phyloP scores from a whole-genome alignment of 108 stramenopile genomes.

The Schizochytrium sp. region DNA sequence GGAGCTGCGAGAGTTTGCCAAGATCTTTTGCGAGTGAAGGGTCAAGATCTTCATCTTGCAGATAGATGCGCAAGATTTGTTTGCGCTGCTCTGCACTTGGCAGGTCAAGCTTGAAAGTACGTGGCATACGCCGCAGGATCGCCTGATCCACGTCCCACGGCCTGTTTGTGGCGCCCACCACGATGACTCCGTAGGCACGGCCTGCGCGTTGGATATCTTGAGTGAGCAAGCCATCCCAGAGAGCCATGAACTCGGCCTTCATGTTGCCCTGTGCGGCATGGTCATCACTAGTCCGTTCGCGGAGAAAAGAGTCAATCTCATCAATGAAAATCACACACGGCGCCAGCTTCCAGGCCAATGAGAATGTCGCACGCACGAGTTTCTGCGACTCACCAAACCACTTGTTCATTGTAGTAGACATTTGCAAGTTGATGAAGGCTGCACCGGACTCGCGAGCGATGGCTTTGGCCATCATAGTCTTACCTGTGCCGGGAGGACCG shows the following conservation, averaged over 20 bases:
- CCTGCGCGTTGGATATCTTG: conserved; percentile 51
- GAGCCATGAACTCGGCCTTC: conserved; percentile 92
- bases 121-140: conserved; percentile 92
- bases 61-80: conserved; percentile 84
- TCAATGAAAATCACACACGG: conserved; percentile 97
- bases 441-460: conserved; percentile 94
- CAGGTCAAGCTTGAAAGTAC: conserved; percentile 85
- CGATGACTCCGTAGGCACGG: conserved; percentile 81
- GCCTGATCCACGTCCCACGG: conserved; percentile 92
- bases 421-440: conserved; percentile 91
- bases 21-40: conserved; percentile 65
- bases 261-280: conserved; percentile 82
- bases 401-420: conserved; percentile 91
- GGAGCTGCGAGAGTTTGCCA: conserved; percentile 78
- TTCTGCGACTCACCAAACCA: conserved; percentile 97
- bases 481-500: conserved; percentile 86
- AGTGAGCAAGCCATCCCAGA: conserved; percentile 93
- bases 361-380: conserved; percentile 89
- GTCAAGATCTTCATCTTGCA: conserved; percentile 78
- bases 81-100: conserved; percentile 80
- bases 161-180: conserved; percentile 94
- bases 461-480: conserved; percentile 98
- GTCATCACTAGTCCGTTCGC: conserved; percentile 78
- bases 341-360: conserved; percentile 88
- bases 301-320: conserved; percentile 94